These are phyloP conservation scores for Trypanosoma mega DNA, from an alignment of 208 protist genomes.

Conservation along the genomic window DNA sequence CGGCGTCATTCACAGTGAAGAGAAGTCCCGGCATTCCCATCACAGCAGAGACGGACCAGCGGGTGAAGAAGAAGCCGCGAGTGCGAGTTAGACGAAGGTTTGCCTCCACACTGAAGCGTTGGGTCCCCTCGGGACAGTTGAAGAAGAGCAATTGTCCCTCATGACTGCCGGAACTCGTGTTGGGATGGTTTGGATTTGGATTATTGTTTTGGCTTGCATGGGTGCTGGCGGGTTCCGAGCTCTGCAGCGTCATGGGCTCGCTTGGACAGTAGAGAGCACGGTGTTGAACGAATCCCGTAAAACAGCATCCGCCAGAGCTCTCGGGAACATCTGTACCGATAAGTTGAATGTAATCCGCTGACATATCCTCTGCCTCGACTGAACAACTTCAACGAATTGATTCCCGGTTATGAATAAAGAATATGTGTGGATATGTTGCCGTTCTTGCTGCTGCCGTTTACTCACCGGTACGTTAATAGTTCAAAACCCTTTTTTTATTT, in stretches of 20 bases:
- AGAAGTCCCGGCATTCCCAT: conserved; percentile 86
- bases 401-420: too few relatives aligned
- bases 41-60: conserved; percentile 49
- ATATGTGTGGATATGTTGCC: too few relatives aligned
- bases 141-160: conserved; percentile 77
- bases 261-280: conserved; percentile 27
- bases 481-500: too few relatives aligned
- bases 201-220: neutral
- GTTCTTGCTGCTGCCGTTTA: too few relatives aligned
- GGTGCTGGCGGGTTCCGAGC: neutral
- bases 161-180: conserved; percentile 5
- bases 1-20: conserved; percentile 86
- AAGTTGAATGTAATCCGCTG: conserved; percentile 67
- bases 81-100: conserved; percentile 72
- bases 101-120: conserved; percentile 80
- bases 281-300: conserved; percentile 58
- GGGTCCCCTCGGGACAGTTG: conserved; percentile 84
- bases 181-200: neutral
- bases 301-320: conserved; percentile 78
- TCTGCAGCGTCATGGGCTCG: conserved; percentile 1
- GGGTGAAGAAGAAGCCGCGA: conserved; percentile 75
- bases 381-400: too few relatives aligned
- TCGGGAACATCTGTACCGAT: conserved; percentile 78
- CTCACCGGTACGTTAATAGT: too few relatives aligned
- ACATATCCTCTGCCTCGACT: conserved; percentile 5